Percentiles rank a stretch among this genome's conserved stretches.
Conservation (phyloP, 202 grass and related monocot genomes). For the Carex arenaria region DNA sequence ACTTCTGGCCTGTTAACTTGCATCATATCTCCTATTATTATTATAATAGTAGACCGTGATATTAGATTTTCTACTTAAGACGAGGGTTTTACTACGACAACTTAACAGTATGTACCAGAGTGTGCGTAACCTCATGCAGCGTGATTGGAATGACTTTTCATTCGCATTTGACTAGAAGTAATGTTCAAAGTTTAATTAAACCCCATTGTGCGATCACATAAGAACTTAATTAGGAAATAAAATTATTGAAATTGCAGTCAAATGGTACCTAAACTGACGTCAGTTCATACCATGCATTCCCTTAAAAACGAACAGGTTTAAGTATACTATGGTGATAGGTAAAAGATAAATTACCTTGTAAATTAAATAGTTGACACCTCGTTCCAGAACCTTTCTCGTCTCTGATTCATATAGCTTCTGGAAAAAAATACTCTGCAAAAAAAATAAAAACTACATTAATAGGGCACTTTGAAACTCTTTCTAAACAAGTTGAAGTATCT, state of each 20-base stretch:
- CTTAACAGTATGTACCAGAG: not conserved
- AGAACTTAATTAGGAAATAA: not conserved
- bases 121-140: not conserved
- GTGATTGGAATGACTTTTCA: not conserved
- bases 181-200: not conserved
- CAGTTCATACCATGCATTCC: not conserved
- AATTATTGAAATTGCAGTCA: not conserved
- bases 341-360: constrained; percentile 31
- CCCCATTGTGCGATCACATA: not conserved
- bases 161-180: not conserved
- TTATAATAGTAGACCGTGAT: not conserved
- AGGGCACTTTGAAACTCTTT: not conserved
- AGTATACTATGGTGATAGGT: not conserved
- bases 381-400: constrained; percentile 35
- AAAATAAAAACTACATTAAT: not conserved
- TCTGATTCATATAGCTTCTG: constrained; percentile 34
- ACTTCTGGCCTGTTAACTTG: not conserved
- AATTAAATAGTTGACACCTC: constrained; percentile 37
- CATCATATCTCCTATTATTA: not conserved
- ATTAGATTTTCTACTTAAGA: not conserved
- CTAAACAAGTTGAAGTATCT: not conserved
- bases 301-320: not conserved
- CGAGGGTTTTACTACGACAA: not conserved
- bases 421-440: constrained; percentile 40
- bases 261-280: not conserved